Evolutionary conservation across 192 early-diverging fungal genomes (phyloP).

Genomic region (Backusella tarrabulga): DNA sequence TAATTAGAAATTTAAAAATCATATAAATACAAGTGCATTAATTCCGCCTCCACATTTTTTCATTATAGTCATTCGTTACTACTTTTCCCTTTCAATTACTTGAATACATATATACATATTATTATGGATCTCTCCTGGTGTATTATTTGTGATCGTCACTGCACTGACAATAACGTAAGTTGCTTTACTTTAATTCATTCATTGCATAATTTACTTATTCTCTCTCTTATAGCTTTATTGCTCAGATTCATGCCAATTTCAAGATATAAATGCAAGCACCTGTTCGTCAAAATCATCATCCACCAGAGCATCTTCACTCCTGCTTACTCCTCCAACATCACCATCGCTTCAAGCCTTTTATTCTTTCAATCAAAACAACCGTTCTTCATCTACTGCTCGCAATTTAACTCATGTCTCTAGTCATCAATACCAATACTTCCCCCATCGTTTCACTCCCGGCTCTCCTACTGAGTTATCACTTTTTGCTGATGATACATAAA

Average conservation of each 20-base stretch:
- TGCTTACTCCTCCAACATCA: background rate
- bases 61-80: background rate
- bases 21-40: background rate
- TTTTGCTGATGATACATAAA: background rate
- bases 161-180: background rate
- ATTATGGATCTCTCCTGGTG: slow-evolving; percentile 13
- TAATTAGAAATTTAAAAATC: background rate
- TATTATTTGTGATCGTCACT: slow-evolving; percentile 12
- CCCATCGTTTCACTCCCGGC: slow-evolving; percentile 7
- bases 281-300: background rate
- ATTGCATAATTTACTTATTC: background rate
- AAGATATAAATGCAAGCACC: background rate
- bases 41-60: background rate
- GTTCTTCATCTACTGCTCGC: background rate
- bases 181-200: background rate
- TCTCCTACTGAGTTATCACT: background rate
- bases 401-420: background rate
- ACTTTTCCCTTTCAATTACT: background rate
- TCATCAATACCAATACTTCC: slow-evolving; percentile 2
- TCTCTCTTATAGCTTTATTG: background rate
- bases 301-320: background rate
- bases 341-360: background rate
- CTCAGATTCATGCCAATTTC: background rate
- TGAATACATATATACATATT: background rate
- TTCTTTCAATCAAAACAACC: background rate